Conservation (phyloP, 768 basidiomycete genomes). For the Leucosporidium creatinivorum region DNA sequence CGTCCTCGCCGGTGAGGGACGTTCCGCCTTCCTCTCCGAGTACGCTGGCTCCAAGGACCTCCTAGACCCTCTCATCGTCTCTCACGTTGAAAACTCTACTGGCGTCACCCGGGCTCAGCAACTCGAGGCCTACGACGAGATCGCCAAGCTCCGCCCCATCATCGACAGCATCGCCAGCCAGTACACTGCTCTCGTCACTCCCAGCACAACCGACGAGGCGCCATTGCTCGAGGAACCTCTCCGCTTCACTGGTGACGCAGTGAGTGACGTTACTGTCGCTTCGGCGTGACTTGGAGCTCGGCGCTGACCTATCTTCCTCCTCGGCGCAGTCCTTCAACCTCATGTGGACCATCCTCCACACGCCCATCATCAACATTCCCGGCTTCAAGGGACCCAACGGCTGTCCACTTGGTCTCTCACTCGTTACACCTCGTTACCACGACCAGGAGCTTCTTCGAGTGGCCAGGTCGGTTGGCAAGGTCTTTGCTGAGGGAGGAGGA, state of each 20-base stretch:
- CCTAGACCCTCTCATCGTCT: conserved; percentile 30
- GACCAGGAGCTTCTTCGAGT: conserved; percentile 36
- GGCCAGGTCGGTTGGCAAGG: conserved; percentile 34
- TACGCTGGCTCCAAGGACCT: conserved; percentile 28
- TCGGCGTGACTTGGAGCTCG: neutral
- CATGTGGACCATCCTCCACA: conserved; percentile 40
- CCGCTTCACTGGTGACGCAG: conserved; percentile 31
- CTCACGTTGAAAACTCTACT: conserved; percentile 34
- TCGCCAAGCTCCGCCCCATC: conserved; percentile 35
- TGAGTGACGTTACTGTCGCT: neutral
- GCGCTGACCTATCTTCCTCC: neutral
- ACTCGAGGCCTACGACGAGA: conserved; percentile 37
- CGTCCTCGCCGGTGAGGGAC: conserved; percentile 35
- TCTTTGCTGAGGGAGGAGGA: conserved; percentile 32
- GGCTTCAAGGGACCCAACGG: conserved; percentile 38
- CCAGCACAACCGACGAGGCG: conserved; percentile 37
- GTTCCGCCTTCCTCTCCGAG: conserved; percentile 37
- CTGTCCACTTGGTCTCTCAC: conserved; percentile 39
- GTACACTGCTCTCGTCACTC: conserved; percentile 39
- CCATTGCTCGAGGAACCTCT: conserved; percentile 29
- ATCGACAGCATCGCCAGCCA: conserved; percentile 37
- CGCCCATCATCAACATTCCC: conserved; percentile 37
- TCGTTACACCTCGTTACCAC: conserved; percentile 39
- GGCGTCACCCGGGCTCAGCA: conserved; percentile 27
- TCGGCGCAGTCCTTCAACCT: conserved; percentile 25